Base-by-base conservation (phyloP, 768 basidiomycete species). In the Fistulinella prunicolor region DNA sequence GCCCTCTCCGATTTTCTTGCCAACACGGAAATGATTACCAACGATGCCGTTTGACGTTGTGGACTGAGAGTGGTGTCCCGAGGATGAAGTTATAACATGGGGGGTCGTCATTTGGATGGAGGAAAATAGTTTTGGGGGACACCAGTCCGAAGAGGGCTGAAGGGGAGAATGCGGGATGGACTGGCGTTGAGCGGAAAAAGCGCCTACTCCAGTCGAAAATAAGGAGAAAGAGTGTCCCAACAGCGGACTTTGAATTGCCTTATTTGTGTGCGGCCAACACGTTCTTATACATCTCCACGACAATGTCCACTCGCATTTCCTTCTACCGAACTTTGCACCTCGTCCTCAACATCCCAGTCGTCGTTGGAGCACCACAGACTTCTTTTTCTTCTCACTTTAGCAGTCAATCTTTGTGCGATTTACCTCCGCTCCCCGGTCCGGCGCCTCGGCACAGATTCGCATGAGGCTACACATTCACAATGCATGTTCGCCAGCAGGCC, bases 1-100 rank as follows among this genome's bases (percentile, higher is more conserved):
- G 42, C 95, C 95, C 72, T 99, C 95, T 40, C 95, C 95, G 67
- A 98, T 95, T 83, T 97, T 97, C 80, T 95, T 94, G 42, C 95
- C 95, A 43, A 98, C 94, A 54, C 89, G 80, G 65, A 82, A 90
- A 66, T 89, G 82, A 60, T 76, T 82, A 36, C 88, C 88, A 49
- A 90, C 85, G 66, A 90, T 81, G 59, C 86, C 82, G 68, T 83
- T 86, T 34, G 71, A 77, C 23, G 79, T 75, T 40, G 81, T 72
- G 39, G 82, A 76, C 61, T 82, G 80, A 16, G 81, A 77, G 43
- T 80, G 82, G 68, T 86, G 85, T 19, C 72, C 73, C 38, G 82
- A 86, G 50, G 86, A 87, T 34, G 87, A 86, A 41, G 88, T 82
- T 57, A 90, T 85, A 66, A 89, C 85, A 74, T 90, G 88, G 54